phyloP scores from a whole-genome alignment of 352 stramenopile genomes.

The Pythium angustatum region DNA sequence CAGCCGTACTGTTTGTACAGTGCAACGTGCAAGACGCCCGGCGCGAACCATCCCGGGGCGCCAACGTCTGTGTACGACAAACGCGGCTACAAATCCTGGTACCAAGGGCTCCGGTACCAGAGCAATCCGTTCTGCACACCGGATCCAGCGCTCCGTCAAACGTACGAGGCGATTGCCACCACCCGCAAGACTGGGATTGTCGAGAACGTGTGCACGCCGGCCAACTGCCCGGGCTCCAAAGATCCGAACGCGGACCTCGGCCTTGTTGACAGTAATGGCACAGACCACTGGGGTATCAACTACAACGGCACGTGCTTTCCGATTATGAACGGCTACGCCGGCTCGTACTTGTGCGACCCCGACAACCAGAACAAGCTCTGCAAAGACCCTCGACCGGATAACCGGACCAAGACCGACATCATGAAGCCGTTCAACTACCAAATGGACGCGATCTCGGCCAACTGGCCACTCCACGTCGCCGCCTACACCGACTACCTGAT shows the following conservation, averaged over 20 bases:
- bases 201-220: conserved; percentile 40
- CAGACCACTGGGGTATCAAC: conserved; percentile 36
- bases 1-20: conserved; percentile 43
- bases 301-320: conserved; percentile 10
- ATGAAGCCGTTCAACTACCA: conserved; percentile 68
- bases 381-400: conserved; percentile 33
- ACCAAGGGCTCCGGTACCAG: conserved; percentile 59
- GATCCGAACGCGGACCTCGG: conserved; percentile 36
- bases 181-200: conserved; percentile 33
- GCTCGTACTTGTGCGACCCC: conserved; percentile 32
- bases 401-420: conserved; percentile 37
- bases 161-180: conserved; percentile 43
- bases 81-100: conserved; percentile 49
- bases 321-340: conserved; percentile 18
- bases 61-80: conserved; percentile 41
- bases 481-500: conserved; percentile 54
- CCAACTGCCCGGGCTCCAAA: conserved; percentile 40
- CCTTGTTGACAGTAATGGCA: conserved; percentile 55
- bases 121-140: conserved; percentile 43
- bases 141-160: conserved; percentile 27
- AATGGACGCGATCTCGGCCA: conserved; percentile 70
- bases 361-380: conserved; percentile 38
- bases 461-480: conserved; percentile 56
- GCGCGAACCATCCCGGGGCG: conserved; percentile 16
- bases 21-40: conserved; percentile 39